A percentile compares a stretch with the other conserved stretches of the same genome.
Evolutionary conservation across 1,284 basidiomycete species (phyloP).

Genomic region (Papiliotrema flavescens): DNA sequence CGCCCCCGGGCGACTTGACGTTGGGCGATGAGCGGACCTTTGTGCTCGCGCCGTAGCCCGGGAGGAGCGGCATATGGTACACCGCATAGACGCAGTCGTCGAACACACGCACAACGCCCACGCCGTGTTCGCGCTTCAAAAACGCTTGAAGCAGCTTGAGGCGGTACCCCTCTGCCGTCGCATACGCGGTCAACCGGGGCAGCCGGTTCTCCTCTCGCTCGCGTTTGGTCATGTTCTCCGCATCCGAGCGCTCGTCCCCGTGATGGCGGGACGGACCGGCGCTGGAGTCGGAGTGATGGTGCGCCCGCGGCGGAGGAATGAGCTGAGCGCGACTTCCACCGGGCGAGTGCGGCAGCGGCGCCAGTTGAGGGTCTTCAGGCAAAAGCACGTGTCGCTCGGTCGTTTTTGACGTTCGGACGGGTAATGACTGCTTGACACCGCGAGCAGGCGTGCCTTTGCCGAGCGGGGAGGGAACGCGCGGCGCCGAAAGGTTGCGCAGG

Average conservation of each 20-base stretch:
- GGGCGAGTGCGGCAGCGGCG: slow-evolving; percentile 57
- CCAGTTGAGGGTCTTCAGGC: slow-evolving; percentile 85
- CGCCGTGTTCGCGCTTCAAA: slow-evolving; percentile 88
- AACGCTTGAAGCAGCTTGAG: slow-evolving; percentile 75
- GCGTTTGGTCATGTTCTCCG: slow-evolving; percentile 58
- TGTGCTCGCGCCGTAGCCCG: slow-evolving; percentile 81
- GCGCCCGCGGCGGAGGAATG: slow-evolving; percentile 17
- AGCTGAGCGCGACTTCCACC: slow-evolving; percentile 22
- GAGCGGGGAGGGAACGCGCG: slow-evolving; percentile 45
- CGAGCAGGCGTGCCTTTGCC: slow-evolving; percentile 46
- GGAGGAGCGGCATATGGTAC: slow-evolving; percentile 84
- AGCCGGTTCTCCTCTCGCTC: slow-evolving; percentile 71
- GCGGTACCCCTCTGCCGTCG: slow-evolving; percentile 74
- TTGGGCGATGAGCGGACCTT: slow-evolving; percentile 78
- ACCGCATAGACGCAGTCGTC: slow-evolving; percentile 92
- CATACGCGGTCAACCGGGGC: slow-evolving; percentile 79
- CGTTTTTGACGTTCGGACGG: slow-evolving; percentile 79
- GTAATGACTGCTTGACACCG: slow-evolving; percentile 47
- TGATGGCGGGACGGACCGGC: slow-evolving; percentile 2
- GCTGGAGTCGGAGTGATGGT: background rate
- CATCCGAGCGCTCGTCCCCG: slow-evolving; percentile 43
- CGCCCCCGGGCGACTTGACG: slow-evolving; percentile 58
- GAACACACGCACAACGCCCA: slow-evolving; percentile 73
- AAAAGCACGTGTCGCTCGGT: slow-evolving; percentile 87
- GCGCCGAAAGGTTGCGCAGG: slow-evolving; percentile 41